phyloP scores from a whole-genome alignment of 2,329 filamentous ascomycete species.

The Zopfia rhizophila region DNA sequence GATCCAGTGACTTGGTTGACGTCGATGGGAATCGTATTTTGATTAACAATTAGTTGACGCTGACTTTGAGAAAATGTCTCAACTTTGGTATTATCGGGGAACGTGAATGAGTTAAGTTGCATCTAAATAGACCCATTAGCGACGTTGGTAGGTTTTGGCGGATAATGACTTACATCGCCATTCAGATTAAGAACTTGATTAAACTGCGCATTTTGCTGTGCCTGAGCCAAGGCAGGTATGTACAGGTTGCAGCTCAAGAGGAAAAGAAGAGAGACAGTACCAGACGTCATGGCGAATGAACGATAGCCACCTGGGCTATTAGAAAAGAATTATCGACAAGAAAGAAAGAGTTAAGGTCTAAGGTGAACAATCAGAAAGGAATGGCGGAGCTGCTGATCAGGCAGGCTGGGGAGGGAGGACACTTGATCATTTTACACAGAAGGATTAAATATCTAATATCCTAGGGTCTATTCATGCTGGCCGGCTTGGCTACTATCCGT shows the following conservation, averaged over 20 bases:
- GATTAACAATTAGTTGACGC: constrained; percentile 53
- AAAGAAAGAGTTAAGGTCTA: constrained; percentile 31
- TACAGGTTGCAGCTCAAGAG: constrained; percentile 42
- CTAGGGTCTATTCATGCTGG: constrained; percentile 18
- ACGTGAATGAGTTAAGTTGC: constrained; percentile 48
- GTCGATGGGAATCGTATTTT: constrained; percentile 46
- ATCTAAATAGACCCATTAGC: constrained; percentile 42
- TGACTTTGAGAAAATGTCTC: constrained; percentile 52
- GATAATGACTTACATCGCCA: constrained; percentile 45
- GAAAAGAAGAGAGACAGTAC: constrained; percentile 46
- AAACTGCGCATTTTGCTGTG: constrained; percentile 45
- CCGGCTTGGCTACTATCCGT: constrained; percentile 32
- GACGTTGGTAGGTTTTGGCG: neutral
- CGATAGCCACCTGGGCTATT: constrained; percentile 46
- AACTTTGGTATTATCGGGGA: constrained; percentile 49
- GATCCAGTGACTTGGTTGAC: constrained; percentile 50
- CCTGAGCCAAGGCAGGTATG: constrained; percentile 37
- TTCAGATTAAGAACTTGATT: constrained; percentile 54
- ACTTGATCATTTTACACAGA: constrained; percentile 10
- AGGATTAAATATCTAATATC: constrained; percentile 38
- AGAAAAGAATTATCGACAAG: constrained; percentile 33
- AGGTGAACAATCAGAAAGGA: constrained; percentile 36
- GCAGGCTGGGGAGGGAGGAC: constrained; percentile 37
- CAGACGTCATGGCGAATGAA: constrained; percentile 46
- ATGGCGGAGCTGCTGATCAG: constrained; percentile 43